These are phyloP conservation scores for Bipolaris cookei DNA, from an alignment of 2,329 filamentous ascomycete genomes.

Conservation along the genomic window DNA sequence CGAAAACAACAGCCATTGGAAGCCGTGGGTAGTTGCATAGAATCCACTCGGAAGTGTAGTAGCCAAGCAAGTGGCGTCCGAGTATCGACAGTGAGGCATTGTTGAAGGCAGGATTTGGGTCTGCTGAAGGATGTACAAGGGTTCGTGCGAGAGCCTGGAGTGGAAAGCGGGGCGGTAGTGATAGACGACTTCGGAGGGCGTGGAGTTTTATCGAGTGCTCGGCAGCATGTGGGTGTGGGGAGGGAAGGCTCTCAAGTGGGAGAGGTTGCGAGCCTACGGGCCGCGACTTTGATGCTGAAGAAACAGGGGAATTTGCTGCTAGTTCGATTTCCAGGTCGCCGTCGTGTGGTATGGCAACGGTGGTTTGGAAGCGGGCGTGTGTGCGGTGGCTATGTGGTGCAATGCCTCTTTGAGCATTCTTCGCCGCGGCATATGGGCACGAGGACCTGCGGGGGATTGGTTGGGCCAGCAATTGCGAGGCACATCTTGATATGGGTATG, in stretches of 20 bases:
- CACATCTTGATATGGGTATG: slow-evolving; percentile 66
- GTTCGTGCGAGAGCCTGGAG: slow-evolving; percentile 84
- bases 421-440: slow-evolving; percentile 40
- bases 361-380: slow-evolving; percentile 36
- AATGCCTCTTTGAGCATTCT: slow-evolving; percentile 30
- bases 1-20: slow-evolving; percentile 85
- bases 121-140: slow-evolving; percentile 84
- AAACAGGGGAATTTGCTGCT: slow-evolving; percentile 12
- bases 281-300: slow-evolving; percentile 14
- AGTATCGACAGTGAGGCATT: slow-evolving; percentile 83
- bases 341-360: slow-evolving; percentile 19
- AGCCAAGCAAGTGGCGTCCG: slow-evolving; percentile 81
- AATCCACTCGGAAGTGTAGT: slow-evolving; percentile 87
- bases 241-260: slow-evolving; percentile 63
- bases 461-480: slow-evolving; percentile 63
- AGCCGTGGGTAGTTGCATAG: slow-evolving; percentile 89
- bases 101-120: slow-evolving; percentile 81
- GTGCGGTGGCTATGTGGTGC: slow-evolving; percentile 40
- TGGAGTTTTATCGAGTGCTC: slow-evolving; percentile 83
- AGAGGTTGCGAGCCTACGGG: slow-evolving; percentile 4
- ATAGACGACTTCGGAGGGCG: slow-evolving; percentile 87
- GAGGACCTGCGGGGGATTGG: slow-evolving; percentile 53
- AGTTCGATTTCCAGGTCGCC: slow-evolving; percentile 22
- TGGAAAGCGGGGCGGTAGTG: slow-evolving; percentile 80
- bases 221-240: slow-evolving; percentile 72